Percentiles rank a stretch among this genome's conserved stretches.
Conservation (phyloP, 768 basidiomycete genomes). For the Russula virescens region DNA sequence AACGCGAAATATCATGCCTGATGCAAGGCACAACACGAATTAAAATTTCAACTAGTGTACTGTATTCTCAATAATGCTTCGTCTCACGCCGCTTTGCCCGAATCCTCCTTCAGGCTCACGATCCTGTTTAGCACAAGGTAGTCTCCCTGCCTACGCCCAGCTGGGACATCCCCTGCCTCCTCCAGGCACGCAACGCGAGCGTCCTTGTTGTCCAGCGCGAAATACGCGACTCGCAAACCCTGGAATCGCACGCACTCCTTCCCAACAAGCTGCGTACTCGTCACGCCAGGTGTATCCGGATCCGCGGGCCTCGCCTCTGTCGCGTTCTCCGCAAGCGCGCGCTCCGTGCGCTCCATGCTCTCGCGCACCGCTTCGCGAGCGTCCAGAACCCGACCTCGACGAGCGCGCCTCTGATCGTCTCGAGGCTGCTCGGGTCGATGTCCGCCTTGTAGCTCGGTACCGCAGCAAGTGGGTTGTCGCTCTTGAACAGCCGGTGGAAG, state of each 20-base stretch:
- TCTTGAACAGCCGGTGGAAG: constrained; percentile 92
- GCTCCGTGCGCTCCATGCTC: constrained; percentile 54
- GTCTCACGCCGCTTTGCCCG: constrained; percentile 52
- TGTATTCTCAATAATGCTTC: no score
- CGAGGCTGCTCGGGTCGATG: constrained; percentile 75
- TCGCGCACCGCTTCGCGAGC: constrained; percentile 68
- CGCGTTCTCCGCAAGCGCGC: constrained; percentile 46
- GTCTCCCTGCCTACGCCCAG: constrained; percentile 60
- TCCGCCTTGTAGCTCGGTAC: constrained; percentile 76
- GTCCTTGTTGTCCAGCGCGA: constrained; percentile 81
- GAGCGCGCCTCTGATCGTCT: constrained; percentile 74
- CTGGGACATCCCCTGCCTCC: constrained; percentile 39
- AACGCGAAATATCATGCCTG: no score
- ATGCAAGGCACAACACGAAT: no score
- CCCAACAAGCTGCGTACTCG: constrained; percentile 74
- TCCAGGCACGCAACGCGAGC: constrained; percentile 61
- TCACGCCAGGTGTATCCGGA: constrained; percentile 64
- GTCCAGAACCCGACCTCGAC: constrained; percentile 87
- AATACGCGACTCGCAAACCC: constrained; percentile 92
- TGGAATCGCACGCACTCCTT: constrained; percentile 96
- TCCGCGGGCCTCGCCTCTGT: constrained; percentile 32
- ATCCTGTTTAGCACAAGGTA: constrained; percentile 84
- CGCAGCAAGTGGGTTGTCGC: constrained; percentile 71
- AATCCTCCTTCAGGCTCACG: constrained; percentile 92
- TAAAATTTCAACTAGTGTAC: no score